Evolutionary conservation across 2,329 filamentous ascomycete genomes (phyloP).

Genomic region (Colletotrichum sp.): DNA sequence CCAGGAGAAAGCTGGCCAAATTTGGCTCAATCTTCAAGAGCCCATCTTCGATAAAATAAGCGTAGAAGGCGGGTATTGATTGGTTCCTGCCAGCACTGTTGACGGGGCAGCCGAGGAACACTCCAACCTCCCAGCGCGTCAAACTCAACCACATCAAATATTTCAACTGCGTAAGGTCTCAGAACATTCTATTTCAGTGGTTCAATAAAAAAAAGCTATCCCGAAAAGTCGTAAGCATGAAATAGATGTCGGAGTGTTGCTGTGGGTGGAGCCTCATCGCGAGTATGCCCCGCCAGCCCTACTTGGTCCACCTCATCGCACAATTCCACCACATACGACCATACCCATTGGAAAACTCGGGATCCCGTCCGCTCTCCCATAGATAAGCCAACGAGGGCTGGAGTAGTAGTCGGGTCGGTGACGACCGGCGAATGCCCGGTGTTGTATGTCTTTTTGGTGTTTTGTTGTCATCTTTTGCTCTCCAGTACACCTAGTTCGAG

Average conservation of each 20-base stretch:
- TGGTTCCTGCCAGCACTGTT: not conserved
- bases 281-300: not conserved
- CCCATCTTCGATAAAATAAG: fast-evolving
- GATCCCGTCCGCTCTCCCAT: not conserved
- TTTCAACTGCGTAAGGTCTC: not conserved
- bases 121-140: not conserved
- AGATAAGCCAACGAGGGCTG: not conserved
- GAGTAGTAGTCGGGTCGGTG: not conserved
- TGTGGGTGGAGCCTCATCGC: not conserved
- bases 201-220: fast-evolving
- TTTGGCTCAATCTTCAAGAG: fast-evolving
- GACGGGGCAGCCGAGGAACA: fast-evolving
- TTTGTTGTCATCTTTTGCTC: not conserved
- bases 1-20: fast-evolving
- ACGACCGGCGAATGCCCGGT: not conserved
- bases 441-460: not conserved
- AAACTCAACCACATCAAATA: fast-evolving
- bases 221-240: fast-evolving
- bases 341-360: not conserved
- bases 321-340: not conserved
- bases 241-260: not conserved
- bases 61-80: fast-evolving
- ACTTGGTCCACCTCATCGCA: not conserved
- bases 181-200: not conserved
- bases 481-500: fast-evolving